Conservation (phyloP, 306 rosid species). For the Benincasa hispida region DNA sequence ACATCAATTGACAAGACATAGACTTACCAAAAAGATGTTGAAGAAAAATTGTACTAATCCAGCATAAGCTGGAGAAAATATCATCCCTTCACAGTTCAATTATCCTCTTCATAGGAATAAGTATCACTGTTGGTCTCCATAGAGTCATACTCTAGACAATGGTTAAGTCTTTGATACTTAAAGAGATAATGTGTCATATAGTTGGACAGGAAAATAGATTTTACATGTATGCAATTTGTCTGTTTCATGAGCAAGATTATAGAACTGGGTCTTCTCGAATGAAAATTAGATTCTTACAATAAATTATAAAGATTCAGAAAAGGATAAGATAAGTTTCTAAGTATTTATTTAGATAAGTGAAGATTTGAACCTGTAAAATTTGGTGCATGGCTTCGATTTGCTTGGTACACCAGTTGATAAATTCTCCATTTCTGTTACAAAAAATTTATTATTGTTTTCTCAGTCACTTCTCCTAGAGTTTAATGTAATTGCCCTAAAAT, state of each 20-base stretch:
- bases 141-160: not conserved
- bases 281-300: slow-evolving; percentile 15
- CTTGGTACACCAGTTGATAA: slow-evolving; percentile 93
- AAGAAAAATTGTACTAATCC: not conserved
- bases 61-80: not conserved
- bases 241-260: slow-evolving; percentile 22
- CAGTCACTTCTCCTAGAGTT: slow-evolving; percentile 40
- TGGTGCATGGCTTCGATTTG: slow-evolving; percentile 99
- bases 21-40: not conserved
- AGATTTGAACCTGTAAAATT: slow-evolving; percentile 99
- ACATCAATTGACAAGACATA: not conserved
- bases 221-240: not conserved
- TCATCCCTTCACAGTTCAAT: not conserved
- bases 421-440: slow-evolving; percentile 88
- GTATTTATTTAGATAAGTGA: slow-evolving; percentile 30
- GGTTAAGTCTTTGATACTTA: not conserved
- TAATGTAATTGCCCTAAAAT: slow-evolving; percentile 2
- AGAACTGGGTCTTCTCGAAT: slow-evolving; percentile 20
- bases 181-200: not conserved
- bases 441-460: slow-evolving; percentile 61
- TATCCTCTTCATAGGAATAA: not conserved
- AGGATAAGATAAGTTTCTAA: slow-evolving; percentile 14
- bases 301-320: slow-evolving; percentile 14
- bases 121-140: not conserved
- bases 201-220: not conserved